Conservation (phyloP, 1,139 yeast genomes). For the Suhomyces maxii region DNA sequence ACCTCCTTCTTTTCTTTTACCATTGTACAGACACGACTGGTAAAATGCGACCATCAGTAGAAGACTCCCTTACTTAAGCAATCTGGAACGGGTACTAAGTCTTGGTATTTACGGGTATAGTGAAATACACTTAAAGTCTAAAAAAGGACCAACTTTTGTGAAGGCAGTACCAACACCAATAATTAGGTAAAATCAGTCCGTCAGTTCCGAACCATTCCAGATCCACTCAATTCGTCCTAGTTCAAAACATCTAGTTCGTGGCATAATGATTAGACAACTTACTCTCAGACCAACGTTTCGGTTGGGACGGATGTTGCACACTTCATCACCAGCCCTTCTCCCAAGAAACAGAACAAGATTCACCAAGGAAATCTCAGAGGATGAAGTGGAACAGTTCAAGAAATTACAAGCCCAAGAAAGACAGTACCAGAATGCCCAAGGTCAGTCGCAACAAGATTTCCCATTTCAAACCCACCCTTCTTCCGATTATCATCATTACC, state of each 20-base stretch:
- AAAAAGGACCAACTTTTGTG: too few species aligned
- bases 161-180: too few species aligned
- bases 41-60: not conserved
- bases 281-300: not conserved
- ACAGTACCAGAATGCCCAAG: conserved; percentile 8
- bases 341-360: conserved; percentile 27
- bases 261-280: not conserved
- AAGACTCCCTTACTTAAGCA: too few species aligned
- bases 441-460: conserved; percentile 24
- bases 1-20: too few species aligned
- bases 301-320: conserved; percentile 1
- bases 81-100: too few species aligned
- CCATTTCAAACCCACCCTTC: conserved; percentile 36
- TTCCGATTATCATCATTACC: conserved; percentile 17
- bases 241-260: not conserved
- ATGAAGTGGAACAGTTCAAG: conserved; percentile 31
- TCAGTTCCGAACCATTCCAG: not conserved
- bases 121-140: too few species aligned
- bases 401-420: conserved; percentile 17
- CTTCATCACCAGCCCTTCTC: conserved; percentile 4
- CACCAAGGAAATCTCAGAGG: conserved; percentile 40
- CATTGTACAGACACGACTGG: not conserved
- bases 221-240: not conserved
- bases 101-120: too few species aligned
- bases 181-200: too few species aligned